Conservation (phyloP, 805 yeast genomes). For the Suhomyces vadensis region DNA sequence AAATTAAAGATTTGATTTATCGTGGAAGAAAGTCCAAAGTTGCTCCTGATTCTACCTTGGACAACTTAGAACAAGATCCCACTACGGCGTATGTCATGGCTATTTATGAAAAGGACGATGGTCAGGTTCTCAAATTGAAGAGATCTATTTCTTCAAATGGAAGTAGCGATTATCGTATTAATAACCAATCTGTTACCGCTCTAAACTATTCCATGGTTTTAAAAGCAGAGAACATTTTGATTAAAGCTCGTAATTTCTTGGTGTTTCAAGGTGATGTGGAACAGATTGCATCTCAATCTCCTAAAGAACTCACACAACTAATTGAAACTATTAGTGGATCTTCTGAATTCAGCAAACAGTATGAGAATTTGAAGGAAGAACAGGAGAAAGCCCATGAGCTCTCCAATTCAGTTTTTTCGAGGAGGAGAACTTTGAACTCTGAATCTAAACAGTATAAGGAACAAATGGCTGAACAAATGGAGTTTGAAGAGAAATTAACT, state of each 20-base stretch:
- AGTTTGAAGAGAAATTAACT: slow-evolving; percentile 55
- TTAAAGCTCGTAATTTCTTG: slow-evolving; percentile 86
- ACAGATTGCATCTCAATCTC: slow-evolving; percentile 83
- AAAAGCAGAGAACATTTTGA: slow-evolving; percentile 76
- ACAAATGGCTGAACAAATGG: slow-evolving; percentile 70
- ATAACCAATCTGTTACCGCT: slow-evolving; percentile 60
- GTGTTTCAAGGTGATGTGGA: slow-evolving; percentile 98
- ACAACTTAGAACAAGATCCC: slow-evolving; percentile 37
- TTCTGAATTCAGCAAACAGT: slow-evolving; percentile 61
- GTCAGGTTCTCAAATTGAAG: slow-evolving; percentile 59
- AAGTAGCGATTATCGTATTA: slow-evolving; percentile 64
- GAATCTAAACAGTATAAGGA: slow-evolving; percentile 79
- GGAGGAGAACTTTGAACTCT: slow-evolving; percentile 65
- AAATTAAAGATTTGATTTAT: slow-evolving; percentile 75
- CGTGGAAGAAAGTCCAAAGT: slow-evolving; percentile 52
- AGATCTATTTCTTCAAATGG: slow-evolving; percentile 63
- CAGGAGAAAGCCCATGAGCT: slow-evolving; percentile 64
- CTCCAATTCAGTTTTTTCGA: slow-evolving; percentile 63
- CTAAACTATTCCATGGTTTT: slow-evolving; percentile 64
- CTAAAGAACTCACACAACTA: slow-evolving; percentile 68
- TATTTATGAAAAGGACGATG: slow-evolving; percentile 63
- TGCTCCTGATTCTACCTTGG: slow-evolving; percentile 18
- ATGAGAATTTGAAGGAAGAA: slow-evolving; percentile 62
- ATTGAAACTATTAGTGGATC: slow-evolving; percentile 88
- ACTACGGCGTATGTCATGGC: slow-evolving; percentile 74